Evolutionary conservation across 306 rosid species (phyloP).

Genomic region (Amphicarpaea edgeworthii): DNA sequence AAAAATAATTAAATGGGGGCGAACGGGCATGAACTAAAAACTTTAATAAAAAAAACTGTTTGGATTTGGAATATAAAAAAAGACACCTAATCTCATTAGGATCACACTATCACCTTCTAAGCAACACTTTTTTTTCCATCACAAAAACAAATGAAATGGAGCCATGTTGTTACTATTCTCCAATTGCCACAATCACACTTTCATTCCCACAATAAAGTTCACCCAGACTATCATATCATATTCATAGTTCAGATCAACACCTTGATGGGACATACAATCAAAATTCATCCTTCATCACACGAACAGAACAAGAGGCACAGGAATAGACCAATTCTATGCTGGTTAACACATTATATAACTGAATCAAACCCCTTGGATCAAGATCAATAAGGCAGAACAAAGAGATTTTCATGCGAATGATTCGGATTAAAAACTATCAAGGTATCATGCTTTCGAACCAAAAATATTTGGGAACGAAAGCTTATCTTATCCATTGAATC

Average conservation of each 20-base stretch:
- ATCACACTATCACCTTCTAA: constrained; percentile 20
- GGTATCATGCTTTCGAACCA: background rate
- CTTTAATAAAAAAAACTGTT: background rate
- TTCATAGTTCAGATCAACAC: background rate
- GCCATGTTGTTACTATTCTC: too few relatives aligned
- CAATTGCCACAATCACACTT: too few relatives aligned
- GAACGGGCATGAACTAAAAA: background rate
- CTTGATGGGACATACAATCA: background rate
- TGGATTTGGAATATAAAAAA: background rate
- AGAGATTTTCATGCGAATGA: background rate
- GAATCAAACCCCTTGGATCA: background rate
- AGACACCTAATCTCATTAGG: background rate
- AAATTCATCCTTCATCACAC: constrained; percentile 6
- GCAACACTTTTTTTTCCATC: background rate
- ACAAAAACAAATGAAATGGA: background rate
- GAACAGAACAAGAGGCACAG: background rate
- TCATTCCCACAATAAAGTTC: too few relatives aligned
- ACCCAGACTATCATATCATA: background rate
- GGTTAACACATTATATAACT: background rate
- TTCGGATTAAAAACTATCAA: background rate
- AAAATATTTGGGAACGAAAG: background rate
- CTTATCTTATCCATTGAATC: background rate
- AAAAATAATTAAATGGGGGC: background rate
- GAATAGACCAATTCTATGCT: background rate
- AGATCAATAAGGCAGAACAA: background rate